These are phyloP conservation scores for Fusarium hostae DNA, from an alignment of 2,329 filamentous ascomycete species.

Conservation along the genomic window DNA sequence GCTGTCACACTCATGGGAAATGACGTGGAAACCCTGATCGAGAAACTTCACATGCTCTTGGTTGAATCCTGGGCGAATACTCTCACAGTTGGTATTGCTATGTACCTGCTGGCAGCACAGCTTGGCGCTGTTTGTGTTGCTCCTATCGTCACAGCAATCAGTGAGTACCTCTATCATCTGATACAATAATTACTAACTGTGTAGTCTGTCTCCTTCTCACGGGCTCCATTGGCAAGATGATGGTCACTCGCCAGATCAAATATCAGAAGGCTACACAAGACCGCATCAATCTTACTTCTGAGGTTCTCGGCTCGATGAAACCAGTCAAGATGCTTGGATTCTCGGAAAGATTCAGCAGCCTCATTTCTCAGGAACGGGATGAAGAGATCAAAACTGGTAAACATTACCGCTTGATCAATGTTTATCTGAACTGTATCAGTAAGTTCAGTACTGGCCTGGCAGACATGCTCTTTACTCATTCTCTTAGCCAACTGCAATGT, in stretches of 20 bases:
- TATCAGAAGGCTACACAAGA: conserved; percentile 50
- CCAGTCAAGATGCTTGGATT: conserved; percentile 50
- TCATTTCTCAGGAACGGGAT: conserved; percentile 43
- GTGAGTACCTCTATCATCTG: conserved; percentile 31
- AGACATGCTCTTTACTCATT: neutral
- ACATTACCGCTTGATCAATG: conserved; percentile 40
- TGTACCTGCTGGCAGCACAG: conserved; percentile 48
- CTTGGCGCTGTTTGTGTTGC: conserved; percentile 49
- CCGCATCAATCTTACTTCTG: conserved; percentile 49
- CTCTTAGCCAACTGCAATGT: conserved; percentile 42
- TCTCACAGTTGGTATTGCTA: conserved; percentile 46
- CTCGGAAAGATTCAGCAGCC: conserved; percentile 41
- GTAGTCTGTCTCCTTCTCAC: conserved; percentile 40
- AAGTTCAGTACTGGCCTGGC: neutral
- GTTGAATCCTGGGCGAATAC: conserved; percentile 49
- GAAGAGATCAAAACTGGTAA: conserved; percentile 43
- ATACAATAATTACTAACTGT: neutral
- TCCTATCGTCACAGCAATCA: conserved; percentile 47
- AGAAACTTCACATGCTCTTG: conserved; percentile 43
- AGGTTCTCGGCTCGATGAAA: conserved; percentile 48
- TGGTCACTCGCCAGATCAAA: conserved; percentile 44
- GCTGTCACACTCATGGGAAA: conserved; percentile 48
- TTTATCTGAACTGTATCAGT: conserved; percentile 47
- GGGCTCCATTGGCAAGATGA: conserved; percentile 40
- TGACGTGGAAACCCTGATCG: conserved; percentile 47